phyloP scores from a whole-genome alignment of 106 monocot genomes.

The Allium sativum region DNA sequence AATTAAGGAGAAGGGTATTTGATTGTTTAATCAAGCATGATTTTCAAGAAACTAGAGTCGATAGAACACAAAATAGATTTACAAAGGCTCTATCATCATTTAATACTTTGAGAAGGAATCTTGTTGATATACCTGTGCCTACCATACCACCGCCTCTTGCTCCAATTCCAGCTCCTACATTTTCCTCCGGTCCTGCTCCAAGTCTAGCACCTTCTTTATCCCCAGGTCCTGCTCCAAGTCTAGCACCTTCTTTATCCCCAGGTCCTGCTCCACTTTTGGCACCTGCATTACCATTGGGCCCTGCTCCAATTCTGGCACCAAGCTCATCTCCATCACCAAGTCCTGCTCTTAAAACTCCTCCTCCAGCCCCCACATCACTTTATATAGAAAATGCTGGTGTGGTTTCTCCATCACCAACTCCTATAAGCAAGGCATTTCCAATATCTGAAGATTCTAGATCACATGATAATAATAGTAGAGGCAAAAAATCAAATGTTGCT shows the following conservation, averaged over 20 bases:
- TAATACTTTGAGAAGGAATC: conserved; percentile 21
- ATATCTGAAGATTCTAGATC: conserved; percentile 7
- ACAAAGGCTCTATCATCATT: conserved; percentile 7
- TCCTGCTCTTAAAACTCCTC: conserved; percentile 1
- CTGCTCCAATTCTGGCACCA: not conserved
- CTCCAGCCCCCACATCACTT: conserved; percentile 5
- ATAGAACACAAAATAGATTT: conserved; percentile 6
- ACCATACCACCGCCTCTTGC: not conserved
- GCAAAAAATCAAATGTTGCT: conserved; percentile 16
- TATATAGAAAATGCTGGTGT: not conserved
- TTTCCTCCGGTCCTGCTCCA: not conserved
- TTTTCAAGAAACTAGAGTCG: conserved; percentile 5
- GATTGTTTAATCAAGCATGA: conserved; percentile 23
- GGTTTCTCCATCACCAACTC: conserved; percentile 2
- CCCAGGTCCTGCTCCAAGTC: not conserved
- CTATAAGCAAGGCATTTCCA: not conserved
- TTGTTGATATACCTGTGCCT: conserved; percentile 18
- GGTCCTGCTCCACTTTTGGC: not conserved
- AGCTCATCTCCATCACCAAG: not conserved
- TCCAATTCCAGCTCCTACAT: conserved; percentile 6
- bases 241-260: conserved; percentile 1
- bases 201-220: not conserved
- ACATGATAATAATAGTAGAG: conserved; percentile 8
- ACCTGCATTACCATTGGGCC: not conserved
- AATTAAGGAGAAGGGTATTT: conserved; percentile 6